phyloP scores from a whole-genome alignment of 805 yeast genomes.

The Cyberlindnera mrakii region DNA sequence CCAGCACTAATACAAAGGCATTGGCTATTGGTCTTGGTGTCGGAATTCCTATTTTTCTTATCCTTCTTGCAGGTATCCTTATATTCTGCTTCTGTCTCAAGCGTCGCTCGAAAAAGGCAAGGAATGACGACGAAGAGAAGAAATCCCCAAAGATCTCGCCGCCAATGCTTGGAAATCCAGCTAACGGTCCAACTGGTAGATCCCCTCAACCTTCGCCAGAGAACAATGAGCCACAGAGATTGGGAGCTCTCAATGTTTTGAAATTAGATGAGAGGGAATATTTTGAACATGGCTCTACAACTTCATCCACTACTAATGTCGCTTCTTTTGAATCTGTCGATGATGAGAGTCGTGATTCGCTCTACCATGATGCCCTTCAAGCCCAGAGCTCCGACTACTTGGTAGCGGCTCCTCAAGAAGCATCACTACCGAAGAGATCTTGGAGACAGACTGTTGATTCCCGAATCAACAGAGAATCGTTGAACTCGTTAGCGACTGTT shows the following conservation, averaged over 20 bases:
- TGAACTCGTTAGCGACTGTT: slow-evolving; percentile 73
- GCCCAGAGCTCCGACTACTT: slow-evolving; percentile 36
- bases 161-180: slow-evolving; percentile 33
- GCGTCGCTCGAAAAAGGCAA: slow-evolving; percentile 30
- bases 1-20: slow-evolving; percentile 36
- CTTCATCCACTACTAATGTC: slow-evolving; percentile 50
- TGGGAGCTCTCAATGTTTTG: slow-evolving; percentile 46
- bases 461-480: slow-evolving; percentile 47
- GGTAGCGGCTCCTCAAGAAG: slow-evolving; percentile 17
- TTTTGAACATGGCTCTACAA: slow-evolving; percentile 30
- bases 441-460: slow-evolving; percentile 47
- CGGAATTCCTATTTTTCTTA: slow-evolving; percentile 60
- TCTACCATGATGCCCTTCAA: slow-evolving; percentile 34
- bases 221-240: slow-evolving; percentile 28
- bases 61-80: slow-evolving; percentile 41
- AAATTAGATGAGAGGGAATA: slow-evolving; percentile 39
- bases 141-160: slow-evolving; percentile 30
- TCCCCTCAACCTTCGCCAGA: slow-evolving; percentile 26
- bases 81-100: slow-evolving; percentile 54
- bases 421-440: slow-evolving; percentile 37
- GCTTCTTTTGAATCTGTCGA: slow-evolving; percentile 25
- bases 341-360: slow-evolving; percentile 24
- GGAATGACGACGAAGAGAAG: slow-evolving; percentile 25
- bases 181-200: slow-evolving; percentile 26
- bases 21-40: slow-evolving; percentile 90